These are phyloP conservation scores for Penicillium desertorum DNA, from an alignment of 495 filamentous ascomycete genomes.

Conservation along the genomic window DNA sequence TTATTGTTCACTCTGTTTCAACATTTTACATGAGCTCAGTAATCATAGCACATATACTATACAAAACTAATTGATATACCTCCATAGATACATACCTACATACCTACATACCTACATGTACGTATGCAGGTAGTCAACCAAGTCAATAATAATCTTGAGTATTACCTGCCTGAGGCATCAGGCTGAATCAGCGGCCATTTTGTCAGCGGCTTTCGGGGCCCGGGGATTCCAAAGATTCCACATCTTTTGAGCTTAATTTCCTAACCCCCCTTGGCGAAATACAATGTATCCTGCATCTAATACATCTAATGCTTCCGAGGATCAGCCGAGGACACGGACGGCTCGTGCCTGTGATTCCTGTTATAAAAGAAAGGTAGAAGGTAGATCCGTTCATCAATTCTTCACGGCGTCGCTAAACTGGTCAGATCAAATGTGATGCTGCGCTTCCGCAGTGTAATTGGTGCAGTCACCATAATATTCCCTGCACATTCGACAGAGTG, in stretches of 20 bases:
- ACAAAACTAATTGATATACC: not conserved
- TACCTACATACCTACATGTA: too few relatives aligned
- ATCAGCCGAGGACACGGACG: slow-evolving; percentile 31
- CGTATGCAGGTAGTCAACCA: too few relatives aligned
- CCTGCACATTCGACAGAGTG: slow-evolving; percentile 48
- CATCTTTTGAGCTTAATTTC: slow-evolving; percentile 5
- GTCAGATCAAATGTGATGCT: slow-evolving; percentile 54
- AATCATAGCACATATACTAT: not conserved
- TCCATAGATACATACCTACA: too few relatives aligned
- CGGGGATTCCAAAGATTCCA: too few relatives aligned
- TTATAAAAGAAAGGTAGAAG: slow-evolving; percentile 53
- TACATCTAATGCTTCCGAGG: not conserved
- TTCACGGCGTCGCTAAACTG: not conserved
- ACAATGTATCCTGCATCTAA: slow-evolving; percentile 18
- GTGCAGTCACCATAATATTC: slow-evolving; percentile 51
- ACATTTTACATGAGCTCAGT: not conserved
- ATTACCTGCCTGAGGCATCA: not conserved
- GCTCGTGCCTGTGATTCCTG: slow-evolving; percentile 52
- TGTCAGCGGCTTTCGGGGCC: slow-evolving; percentile 18
- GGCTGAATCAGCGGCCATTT: slow-evolving; percentile 8
- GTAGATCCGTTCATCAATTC: slow-evolving; percentile 18
- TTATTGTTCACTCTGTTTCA: not conserved
- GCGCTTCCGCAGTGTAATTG: slow-evolving; percentile 49
- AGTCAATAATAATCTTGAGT: not conserved
- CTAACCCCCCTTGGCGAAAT: not conserved